Percentiles rank a stretch among this genome's conserved stretches.
Evolutionary conservation across 2,329 filamentous ascomycete species (phyloP).

Genomic region (Aspergillus chevalieri): DNA sequence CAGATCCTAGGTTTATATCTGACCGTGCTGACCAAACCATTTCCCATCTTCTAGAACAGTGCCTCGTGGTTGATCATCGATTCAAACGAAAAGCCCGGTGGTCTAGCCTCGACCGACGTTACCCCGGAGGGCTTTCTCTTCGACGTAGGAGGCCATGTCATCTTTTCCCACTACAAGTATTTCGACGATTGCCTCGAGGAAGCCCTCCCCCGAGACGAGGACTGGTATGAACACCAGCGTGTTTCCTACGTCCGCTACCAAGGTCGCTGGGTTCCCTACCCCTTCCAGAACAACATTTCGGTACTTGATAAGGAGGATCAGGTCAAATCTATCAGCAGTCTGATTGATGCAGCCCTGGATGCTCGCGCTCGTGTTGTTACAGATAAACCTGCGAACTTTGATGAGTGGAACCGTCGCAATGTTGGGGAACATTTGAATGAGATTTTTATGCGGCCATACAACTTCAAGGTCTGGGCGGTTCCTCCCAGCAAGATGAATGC

Average conservation of each 20-base stretch:
- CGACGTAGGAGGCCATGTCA: constrained; percentile 96
- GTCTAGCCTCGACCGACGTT: constrained; percentile 89
- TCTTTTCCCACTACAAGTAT: constrained; percentile 99
- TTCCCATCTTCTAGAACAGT: constrained; percentile 57
- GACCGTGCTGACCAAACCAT: constrained; percentile 3
- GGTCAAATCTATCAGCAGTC: constrained; percentile 84
- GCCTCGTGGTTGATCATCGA: constrained; percentile 96
- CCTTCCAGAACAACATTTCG: constrained; percentile 99
- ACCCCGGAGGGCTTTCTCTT: constrained; percentile 97
- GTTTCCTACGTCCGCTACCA: constrained; percentile 99
- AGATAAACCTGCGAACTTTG: constrained; percentile 91
- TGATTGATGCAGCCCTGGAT: constrained; percentile 91
- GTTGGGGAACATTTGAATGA: constrained; percentile 84
- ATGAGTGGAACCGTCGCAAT: constrained; percentile 94
- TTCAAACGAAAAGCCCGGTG: constrained; percentile 83
- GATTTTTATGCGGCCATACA: constrained; percentile 98
- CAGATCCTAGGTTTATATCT: constrained; percentile 6
- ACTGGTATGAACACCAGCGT: constrained; percentile 97
- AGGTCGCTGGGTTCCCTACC: constrained; percentile 93
- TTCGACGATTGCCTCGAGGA: constrained; percentile 99
- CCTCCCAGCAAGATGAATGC: constrained; percentile 99
- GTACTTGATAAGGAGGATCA: constrained; percentile 97
- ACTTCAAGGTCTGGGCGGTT: constrained; percentile 99
- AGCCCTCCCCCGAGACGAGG: constrained; percentile 83
- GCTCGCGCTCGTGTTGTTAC: constrained; percentile 64